Conservation (phyloP, 1,284 basidiomycete genomes). For the Tylopilus sp. region DNA sequence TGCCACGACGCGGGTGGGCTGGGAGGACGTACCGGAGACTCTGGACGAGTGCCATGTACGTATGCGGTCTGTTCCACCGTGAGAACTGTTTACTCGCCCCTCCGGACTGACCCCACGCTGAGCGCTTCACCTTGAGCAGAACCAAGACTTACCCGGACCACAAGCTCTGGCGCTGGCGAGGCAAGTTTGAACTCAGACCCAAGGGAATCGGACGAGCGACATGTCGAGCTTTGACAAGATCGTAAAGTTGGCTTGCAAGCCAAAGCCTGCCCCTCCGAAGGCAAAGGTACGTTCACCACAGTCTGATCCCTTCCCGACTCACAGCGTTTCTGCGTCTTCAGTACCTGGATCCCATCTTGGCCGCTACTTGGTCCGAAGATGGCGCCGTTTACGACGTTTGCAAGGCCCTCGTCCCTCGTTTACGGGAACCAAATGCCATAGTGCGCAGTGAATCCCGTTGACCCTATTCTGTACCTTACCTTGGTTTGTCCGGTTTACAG, state of each 20-base stretch:
- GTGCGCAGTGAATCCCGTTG: constrained; percentile 45
- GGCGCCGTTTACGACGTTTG: constrained; percentile 90
- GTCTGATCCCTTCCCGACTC: background rate
- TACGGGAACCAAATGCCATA: constrained; percentile 87
- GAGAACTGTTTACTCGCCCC: background rate
- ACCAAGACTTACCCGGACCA: background rate
- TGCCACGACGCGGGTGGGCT: constrained; percentile 17
- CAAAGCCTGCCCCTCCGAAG: constrained; percentile 91
- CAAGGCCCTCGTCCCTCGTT: constrained; percentile 76
- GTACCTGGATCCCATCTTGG: constrained; percentile 90
- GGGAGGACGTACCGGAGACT: background rate
- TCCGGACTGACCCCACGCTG: no score
- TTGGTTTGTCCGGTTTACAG: constrained; percentile 39
- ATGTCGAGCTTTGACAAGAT: constrained; percentile 84
- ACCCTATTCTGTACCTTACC: constrained; percentile 4
- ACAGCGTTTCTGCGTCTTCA: constrained; percentile 26
- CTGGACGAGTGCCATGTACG: background rate
- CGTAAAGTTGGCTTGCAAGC: constrained; percentile 91
- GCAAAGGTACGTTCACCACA: constrained; percentile 60
- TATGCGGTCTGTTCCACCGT: background rate
- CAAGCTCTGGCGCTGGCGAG: background rate
- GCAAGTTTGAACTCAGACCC: constrained; percentile 30
- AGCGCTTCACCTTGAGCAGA: no score
- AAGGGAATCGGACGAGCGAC: background rate
- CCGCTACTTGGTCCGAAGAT: constrained; percentile 91